Evolutionary conservation across 805 yeast species (phyloP).

Genomic region (Saccharomycopsis guyanensis): DNA sequence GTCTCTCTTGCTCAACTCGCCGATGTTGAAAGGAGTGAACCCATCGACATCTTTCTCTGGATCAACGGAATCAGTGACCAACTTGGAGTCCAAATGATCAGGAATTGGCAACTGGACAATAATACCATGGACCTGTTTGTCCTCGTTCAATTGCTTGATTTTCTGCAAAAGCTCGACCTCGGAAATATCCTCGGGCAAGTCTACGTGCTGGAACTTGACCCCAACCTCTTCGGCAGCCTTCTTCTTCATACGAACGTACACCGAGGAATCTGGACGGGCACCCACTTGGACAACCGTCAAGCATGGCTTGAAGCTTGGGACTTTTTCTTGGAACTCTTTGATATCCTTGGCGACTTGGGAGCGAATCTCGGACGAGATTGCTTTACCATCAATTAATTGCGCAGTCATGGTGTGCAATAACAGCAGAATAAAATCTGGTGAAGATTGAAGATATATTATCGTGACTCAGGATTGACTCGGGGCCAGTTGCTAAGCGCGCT

Average conservation of each 20-base stretch:
- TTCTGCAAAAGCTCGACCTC: slow-evolving; percentile 54
- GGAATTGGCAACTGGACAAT: slow-evolving; percentile 91
- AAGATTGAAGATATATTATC: not conserved
- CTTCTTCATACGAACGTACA: slow-evolving; percentile 86
- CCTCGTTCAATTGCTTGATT: slow-evolving; percentile 61
- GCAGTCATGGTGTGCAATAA: not conserved
- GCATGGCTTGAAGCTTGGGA: slow-evolving; percentile 58
- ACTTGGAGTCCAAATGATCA: slow-evolving; percentile 64
- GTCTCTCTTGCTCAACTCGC: slow-evolving; percentile 81
- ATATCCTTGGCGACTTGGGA: slow-evolving; percentile 29
- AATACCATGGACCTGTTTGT: slow-evolving; percentile 74
- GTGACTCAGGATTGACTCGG: not conserved
- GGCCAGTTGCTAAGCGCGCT: not conserved
- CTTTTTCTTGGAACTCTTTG: slow-evolving; percentile 31
- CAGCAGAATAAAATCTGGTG: not conserved
- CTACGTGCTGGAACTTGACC: slow-evolving; percentile 57
- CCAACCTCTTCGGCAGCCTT: slow-evolving; percentile 85
- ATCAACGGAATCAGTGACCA: slow-evolving; percentile 72
- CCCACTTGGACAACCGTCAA: slow-evolving; percentile 89
- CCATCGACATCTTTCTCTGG: slow-evolving; percentile 93
- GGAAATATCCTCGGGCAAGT: slow-evolving; percentile 52
- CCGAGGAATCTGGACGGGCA: slow-evolving; percentile 78
- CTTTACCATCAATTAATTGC: slow-evolving; percentile 14
- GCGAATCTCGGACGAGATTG: slow-evolving; percentile 16
- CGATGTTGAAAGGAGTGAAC: slow-evolving; percentile 80